These are phyloP conservation scores for Mortierella sp. DNA, from an alignment of 371 early-diverging fungal species.

Conservation along the genomic window DNA sequence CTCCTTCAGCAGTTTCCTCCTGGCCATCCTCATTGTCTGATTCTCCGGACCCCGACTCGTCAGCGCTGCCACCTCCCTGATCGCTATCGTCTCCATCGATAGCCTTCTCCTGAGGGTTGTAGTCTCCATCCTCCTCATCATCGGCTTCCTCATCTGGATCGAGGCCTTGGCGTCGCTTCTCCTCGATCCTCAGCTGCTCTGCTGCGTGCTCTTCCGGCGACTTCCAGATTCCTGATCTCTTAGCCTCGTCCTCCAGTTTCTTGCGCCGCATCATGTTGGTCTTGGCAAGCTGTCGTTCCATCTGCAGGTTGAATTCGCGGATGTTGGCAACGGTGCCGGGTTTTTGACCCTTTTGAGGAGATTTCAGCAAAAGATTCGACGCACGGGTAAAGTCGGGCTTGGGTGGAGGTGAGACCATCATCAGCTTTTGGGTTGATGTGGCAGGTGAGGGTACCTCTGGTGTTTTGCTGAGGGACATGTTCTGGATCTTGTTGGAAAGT, in stretches of 20 bases:
- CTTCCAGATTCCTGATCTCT: conserved; percentile 29
- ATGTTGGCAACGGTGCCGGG: conserved; percentile 8
- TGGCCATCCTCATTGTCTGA: background rate
- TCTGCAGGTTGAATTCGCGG: conserved; percentile 23
- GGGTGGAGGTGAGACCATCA: background rate
- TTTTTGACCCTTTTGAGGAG: conserved; percentile 27
- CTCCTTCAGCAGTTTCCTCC: background rate
- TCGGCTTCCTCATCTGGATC: conserved; percentile 24
- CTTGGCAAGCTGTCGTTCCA: conserved; percentile 35
- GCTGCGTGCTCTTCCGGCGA: conserved; percentile 45
- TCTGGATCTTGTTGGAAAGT: conserved; percentile 36
- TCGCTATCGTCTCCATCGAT: conserved; percentile 17
- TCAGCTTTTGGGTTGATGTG: background rate
- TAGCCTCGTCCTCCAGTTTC: conserved; percentile 27
- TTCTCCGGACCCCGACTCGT: background rate
- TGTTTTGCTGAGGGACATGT: conserved; percentile 19
- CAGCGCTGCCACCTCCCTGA: conserved; percentile 5
- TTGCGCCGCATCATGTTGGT: conserved; percentile 27
- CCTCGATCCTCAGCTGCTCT: conserved; percentile 32
- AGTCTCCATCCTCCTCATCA: conserved; percentile 14
- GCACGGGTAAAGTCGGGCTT: background rate
- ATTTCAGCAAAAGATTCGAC: background rate
- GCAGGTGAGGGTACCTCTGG: background rate
- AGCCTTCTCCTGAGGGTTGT: background rate
- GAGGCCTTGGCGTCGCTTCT: conserved; percentile 16